Evolutionary conservation across 805 yeast genomes (phyloP).

Genomic region (Yarrowia divulgata): DNA sequence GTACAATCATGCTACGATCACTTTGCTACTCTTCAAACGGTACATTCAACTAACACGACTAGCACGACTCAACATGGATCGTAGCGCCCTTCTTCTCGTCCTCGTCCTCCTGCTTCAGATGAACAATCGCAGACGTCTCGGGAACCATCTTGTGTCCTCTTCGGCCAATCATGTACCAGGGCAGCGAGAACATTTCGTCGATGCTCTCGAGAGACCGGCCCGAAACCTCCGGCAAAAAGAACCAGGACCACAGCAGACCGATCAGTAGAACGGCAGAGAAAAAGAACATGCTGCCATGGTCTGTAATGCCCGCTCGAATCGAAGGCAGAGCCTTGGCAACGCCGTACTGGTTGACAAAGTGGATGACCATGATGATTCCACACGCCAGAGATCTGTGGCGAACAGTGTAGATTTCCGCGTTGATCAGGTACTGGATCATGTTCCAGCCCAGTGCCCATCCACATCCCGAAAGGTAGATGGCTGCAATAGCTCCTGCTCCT

Average conservation of each 20-base stretch:
- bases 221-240: background rate
- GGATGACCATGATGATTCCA: background rate
- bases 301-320: background rate
- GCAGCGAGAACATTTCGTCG: conserved; percentile 5
- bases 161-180: background rate
- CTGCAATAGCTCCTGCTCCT: background rate
- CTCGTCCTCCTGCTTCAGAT: background rate
- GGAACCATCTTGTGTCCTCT: background rate
- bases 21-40: too few species aligned
- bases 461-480: background rate
- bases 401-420: conserved; percentile 1
- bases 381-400: background rate
- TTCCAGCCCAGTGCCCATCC: conserved; percentile 13
- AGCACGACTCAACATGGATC: background rate
- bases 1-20: too few species aligned
- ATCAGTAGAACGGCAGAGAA: background rate
- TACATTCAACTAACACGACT: background rate
- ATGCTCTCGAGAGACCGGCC: background rate
- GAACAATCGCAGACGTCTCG: background rate
- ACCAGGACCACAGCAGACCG: background rate
- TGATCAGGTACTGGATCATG: conserved; percentile 2
- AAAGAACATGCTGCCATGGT: conserved; percentile 2
- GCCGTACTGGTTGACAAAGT: conserved; percentile 12
- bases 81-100: background rate
- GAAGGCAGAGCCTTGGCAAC: background rate